Percentiles rank a stretch among this genome's conserved stretches.
phyloP scores from a whole-genome alignment of 805 yeast species.

The Myxozyma mucilagina region DNA sequence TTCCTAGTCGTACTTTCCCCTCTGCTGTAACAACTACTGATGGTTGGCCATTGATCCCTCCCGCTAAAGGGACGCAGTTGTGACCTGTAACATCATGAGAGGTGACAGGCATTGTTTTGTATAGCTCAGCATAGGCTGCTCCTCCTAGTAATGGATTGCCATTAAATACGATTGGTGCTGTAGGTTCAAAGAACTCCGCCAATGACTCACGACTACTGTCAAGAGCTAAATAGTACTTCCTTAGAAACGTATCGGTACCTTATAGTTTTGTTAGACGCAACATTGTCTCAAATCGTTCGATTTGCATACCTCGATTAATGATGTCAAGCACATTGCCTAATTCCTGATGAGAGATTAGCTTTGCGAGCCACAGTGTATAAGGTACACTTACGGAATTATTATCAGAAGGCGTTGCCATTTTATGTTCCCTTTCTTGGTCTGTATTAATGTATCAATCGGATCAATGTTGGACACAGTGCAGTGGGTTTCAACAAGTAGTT shows the following conservation, averaged over 20 bases:
- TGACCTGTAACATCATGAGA: slow-evolving; percentile 40
- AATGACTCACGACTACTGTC: slow-evolving; percentile 39
- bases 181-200: slow-evolving; percentile 34
- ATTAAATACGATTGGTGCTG: slow-evolving; percentile 45
- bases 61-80: slow-evolving; percentile 44
- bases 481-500: no score
- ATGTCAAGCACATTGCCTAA: slow-evolving; percentile 12
- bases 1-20: slow-evolving; percentile 42
- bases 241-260: slow-evolving; percentile 49
- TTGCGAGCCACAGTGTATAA: not conserved
- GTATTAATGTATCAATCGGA: no score
- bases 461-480: no score
- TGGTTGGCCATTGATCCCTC: slow-evolving; percentile 24
- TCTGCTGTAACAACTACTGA: slow-evolving; percentile 38
- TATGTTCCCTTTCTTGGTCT: no score
- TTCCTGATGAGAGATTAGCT: slow-evolving; percentile 4
- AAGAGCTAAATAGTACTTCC: slow-evolving; percentile 40
- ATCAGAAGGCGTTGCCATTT: not conserved
- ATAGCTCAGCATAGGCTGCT: slow-evolving; percentile 41
- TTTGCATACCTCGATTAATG: slow-evolving; percentile 20
- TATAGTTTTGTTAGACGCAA: not conserved
- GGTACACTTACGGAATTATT: not conserved
- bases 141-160: slow-evolving; percentile 46
- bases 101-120: slow-evolving; percentile 41
- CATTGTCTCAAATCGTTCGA: not conserved